These are phyloP conservation scores for Yamadazyma ubonensis DNA, from an alignment of 805 yeast species.

Conservation along the genomic window DNA sequence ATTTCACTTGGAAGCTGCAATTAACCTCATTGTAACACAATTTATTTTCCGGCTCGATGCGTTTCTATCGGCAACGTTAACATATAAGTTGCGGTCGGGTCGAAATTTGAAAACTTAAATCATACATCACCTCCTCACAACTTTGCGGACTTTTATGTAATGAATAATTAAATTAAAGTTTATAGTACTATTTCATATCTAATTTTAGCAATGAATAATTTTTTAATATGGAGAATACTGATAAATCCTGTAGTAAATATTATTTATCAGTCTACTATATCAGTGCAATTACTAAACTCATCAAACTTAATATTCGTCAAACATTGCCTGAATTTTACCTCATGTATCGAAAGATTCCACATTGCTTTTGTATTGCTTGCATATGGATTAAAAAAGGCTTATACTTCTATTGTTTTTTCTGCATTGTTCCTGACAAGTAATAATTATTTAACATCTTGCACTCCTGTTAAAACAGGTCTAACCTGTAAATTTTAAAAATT, in stretches of 20 bases:
- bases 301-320: background rate
- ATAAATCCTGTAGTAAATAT: no score
- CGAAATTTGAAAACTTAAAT: background rate
- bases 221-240: no score
- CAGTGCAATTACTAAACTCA: no score
- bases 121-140: background rate
- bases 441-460: background rate
- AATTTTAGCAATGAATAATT: no score
- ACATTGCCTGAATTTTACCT: background rate
- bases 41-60: background rate
- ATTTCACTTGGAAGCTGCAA: background rate
- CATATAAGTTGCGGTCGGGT: no score
- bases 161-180: background rate
- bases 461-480: no score
- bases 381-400: background rate
- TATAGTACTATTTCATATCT: no score
- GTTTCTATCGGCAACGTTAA: background rate
- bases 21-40: background rate
- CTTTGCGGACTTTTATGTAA: background rate
- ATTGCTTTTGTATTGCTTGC: slow-evolving; percentile 1
- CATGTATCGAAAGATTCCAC: background rate
- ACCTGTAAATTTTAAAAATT: no score
- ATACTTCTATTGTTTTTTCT: background rate
- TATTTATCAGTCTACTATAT: no score
- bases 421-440: slow-evolving; percentile 5